These are phyloP conservation scores for Candida pseudoviswanathii DNA, from an alignment of 1,139 yeast species.

Conservation along the genomic window DNA sequence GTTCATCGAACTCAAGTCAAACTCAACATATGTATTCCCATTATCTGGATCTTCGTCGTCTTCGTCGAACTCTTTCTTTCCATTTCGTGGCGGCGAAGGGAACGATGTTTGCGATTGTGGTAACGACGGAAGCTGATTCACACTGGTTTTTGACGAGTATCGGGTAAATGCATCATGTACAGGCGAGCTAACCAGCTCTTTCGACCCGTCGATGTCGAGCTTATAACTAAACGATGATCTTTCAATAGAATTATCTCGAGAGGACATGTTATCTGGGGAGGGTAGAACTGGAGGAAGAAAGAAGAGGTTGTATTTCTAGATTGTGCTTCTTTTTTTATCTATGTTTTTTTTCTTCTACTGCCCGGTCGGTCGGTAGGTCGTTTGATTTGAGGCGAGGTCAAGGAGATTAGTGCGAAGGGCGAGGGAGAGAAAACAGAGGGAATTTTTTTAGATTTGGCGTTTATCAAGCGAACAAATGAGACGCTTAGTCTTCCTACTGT, in stretches of 20 bases:
- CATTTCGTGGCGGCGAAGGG: constrained; percentile 5
- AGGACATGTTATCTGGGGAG: constrained; percentile 5
- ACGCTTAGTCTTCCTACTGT: too few species aligned
- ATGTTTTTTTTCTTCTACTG: too few species aligned
- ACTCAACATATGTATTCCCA: constrained; percentile 14
- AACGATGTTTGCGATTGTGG: constrained; percentile 17
- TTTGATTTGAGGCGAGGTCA: too few species aligned
- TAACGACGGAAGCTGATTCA: constrained; percentile 23
- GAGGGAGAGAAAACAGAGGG: too few species aligned
- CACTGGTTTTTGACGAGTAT: constrained; percentile 18
- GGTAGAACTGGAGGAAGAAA: constrained; percentile 1
- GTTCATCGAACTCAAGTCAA: constrained; percentile 12
- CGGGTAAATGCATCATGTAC: constrained; percentile 5
- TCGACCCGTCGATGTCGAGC: constrained; percentile 3
- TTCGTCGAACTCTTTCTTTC: constrained; percentile 12
- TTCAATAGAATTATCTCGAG: constrained; percentile 8
- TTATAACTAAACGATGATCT: constrained; percentile 3
- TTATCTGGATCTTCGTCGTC: constrained; percentile 4
- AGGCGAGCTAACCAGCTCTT: constrained; percentile 12
- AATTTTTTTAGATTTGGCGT: too few species aligned
- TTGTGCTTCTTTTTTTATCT: background rate
- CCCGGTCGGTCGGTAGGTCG: too few species aligned
- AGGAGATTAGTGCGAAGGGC: too few species aligned
- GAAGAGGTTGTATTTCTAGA: background rate
- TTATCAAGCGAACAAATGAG: too few species aligned